Evolutionary conservation across 164 flowering plant species (phyloP).

Genomic region (Tinospora cordifolia): DNA sequence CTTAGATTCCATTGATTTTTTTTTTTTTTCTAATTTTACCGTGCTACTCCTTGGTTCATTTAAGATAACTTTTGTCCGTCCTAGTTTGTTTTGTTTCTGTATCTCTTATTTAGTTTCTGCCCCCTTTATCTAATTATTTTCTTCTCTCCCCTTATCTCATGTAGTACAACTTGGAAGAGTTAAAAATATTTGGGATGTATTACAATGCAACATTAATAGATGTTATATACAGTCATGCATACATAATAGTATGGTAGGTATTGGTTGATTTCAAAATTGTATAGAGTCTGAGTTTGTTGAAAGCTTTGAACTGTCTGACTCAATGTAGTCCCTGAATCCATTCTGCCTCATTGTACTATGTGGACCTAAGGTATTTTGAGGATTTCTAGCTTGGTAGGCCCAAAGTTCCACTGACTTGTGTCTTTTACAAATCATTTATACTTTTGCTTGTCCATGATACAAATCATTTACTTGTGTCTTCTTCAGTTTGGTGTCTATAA

Average conservation of each 20-base stretch:
- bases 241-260: too few relatives aligned
- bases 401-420: not conserved
- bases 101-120: not conserved
- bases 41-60: not conserved
- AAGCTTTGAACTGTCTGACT: too few relatives aligned
- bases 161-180: too few relatives aligned
- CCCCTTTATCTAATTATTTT: not conserved
- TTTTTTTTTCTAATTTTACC: not conserved
- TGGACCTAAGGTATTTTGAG: not conserved
- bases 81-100: not conserved
- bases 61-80: not conserved
- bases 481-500: not conserved
- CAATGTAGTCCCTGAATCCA: not conserved
- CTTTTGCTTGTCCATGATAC: not conserved
- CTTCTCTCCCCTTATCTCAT: too few relatives aligned
- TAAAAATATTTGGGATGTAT: too few relatives aligned
- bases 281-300: too few relatives aligned
- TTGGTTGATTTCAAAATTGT: too few relatives aligned
- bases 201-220: too few relatives aligned
- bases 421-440: not conserved
- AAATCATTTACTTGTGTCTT: not conserved
- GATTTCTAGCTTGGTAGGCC: not conserved
- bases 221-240: too few relatives aligned
- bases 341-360: not conserved
- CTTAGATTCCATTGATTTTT: not conserved